A percentile compares a stretch with the other conserved stretches of the same genome.
Evolutionary conservation across 2,329 filamentous ascomycete species (phyloP).

Genomic region (Metarhizium album): DNA sequence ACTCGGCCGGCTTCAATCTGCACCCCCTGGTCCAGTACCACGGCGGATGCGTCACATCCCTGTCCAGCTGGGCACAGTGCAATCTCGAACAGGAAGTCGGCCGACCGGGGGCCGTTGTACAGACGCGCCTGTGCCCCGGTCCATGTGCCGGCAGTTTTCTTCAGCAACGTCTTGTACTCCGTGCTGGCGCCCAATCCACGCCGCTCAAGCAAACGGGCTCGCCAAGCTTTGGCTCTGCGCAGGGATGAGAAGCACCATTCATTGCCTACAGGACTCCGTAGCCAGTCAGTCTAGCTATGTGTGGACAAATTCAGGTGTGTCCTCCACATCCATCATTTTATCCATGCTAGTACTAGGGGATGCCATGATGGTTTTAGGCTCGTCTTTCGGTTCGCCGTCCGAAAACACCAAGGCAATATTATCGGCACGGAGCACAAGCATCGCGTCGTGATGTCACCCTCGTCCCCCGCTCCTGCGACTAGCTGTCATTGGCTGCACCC

Average conservation of each 20-base stretch:
- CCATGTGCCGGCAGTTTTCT: background rate
- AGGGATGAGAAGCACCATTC: no score
- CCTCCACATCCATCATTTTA: no score
- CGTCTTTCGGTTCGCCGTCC: no score
- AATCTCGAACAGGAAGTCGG: background rate
- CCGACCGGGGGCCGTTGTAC: background rate
- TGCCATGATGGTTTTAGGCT: no score
- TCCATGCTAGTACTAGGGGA: no score
- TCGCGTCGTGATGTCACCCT: slow-evolving; percentile 4
- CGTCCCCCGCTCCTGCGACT: background rate
- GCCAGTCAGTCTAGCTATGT: no score
- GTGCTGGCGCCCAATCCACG: background rate
- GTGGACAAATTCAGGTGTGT: no score
- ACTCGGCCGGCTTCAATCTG: background rate
- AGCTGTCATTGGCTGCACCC: background rate
- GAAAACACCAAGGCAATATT: background rate
- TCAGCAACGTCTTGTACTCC: background rate
- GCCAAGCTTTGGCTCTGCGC: no score
- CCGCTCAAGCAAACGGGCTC: background rate
- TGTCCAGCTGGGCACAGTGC: slow-evolving; percentile 6
- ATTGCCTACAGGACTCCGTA: no score
- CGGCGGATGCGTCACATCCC: background rate
- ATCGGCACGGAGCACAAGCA: no score
- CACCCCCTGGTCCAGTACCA: background rate
- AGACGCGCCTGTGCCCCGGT: background rate